phyloP scores from a whole-genome alignment of 805 yeast genomes.

The Wickerhamomyces alni region DNA sequence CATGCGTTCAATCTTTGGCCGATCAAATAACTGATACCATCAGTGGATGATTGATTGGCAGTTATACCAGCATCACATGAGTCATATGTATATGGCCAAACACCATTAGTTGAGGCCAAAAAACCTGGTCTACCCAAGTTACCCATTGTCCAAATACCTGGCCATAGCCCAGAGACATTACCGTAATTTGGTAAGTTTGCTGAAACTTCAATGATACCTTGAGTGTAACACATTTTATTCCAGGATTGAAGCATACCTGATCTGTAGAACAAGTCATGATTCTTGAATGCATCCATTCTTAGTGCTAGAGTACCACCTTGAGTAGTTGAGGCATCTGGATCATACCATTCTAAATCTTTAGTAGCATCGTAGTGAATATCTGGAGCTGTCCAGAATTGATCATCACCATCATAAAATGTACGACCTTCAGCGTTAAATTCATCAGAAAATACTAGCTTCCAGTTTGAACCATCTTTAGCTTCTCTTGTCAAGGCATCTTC shows the following conservation, averaged over 20 bases:
- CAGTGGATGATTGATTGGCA: slow-evolving; percentile 84
- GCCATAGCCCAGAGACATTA: slow-evolving; percentile 82
- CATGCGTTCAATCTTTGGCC: slow-evolving; percentile 79
- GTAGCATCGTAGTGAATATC: slow-evolving; percentile 86
- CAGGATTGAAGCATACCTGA: slow-evolving; percentile 91
- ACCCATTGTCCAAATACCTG: slow-evolving; percentile 94
- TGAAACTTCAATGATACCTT: slow-evolving; percentile 72
- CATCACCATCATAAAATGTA: slow-evolving; percentile 86
- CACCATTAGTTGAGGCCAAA: slow-evolving; percentile 81
- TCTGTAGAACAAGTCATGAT: slow-evolving; percentile 75
- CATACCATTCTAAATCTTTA: slow-evolving; percentile 89
- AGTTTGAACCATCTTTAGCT: slow-evolving; percentile 54
- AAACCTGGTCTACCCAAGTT: slow-evolving; percentile 91
- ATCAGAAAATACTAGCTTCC: slow-evolving; percentile 83
- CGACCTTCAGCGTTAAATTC: slow-evolving; percentile 89
- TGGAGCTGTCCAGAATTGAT: slow-evolving; percentile 85
- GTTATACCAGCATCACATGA: slow-evolving; percentile 92
- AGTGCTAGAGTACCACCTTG: slow-evolving; percentile 62
- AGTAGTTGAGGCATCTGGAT: slow-evolving; percentile 84
- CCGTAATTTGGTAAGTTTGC: slow-evolving; percentile 79
- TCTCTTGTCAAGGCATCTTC: slow-evolving; percentile 38
- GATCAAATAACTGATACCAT: slow-evolving; percentile 81
- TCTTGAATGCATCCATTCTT: slow-evolving; percentile 74
- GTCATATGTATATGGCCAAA: slow-evolving; percentile 91
- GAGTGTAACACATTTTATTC: slow-evolving; percentile 87